Conservation (phyloP, 345 rosid genomes). For the Camelina hispida region DNA sequence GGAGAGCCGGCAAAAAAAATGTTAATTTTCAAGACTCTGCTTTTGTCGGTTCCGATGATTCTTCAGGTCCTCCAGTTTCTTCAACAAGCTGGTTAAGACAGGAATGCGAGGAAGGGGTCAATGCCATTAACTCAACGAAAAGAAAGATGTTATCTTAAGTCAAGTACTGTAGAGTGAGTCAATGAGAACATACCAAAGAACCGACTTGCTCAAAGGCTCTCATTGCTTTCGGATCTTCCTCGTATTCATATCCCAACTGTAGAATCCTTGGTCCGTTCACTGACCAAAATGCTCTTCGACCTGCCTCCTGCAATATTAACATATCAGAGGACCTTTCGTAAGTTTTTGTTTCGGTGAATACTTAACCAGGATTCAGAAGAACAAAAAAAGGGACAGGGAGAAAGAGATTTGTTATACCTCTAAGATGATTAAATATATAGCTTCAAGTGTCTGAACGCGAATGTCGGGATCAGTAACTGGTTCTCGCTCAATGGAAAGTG, state of each 20-base stretch:
- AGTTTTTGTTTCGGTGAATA: conserved; percentile 11
- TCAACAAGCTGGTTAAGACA: conserved; percentile 58
- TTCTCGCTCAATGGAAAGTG: conserved; percentile 88
- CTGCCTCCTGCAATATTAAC: conserved; percentile 67
- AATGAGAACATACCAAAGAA: conserved; percentile 61
- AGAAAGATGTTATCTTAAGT: not conserved
- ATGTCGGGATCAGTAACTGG: conserved; percentile 80
- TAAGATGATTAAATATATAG: conserved; percentile 80
- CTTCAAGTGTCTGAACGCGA: conserved; percentile 78
- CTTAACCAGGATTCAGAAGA: not conserved
- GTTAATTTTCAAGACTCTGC: conserved; percentile 32
- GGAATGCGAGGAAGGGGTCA: not conserved
- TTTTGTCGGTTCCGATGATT: conserved; percentile 48
- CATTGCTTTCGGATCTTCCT: conserved; percentile 87
- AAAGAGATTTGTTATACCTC: conserved; percentile 51
- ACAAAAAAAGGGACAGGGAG: not conserved
- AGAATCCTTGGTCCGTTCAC: conserved; percentile 83
- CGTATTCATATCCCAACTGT: conserved; percentile 87
- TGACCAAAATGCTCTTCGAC: conserved; percentile 86
- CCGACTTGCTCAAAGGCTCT: conserved; percentile 89
- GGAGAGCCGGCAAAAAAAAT: conserved; percentile 1
- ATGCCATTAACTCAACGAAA: not conserved
- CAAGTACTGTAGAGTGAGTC: not conserved
- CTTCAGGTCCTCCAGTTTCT: conserved; percentile 51
- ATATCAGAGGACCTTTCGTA: not conserved